phyloP scores from a whole-genome alignment of 495 filamentous ascomycete species.

The Tuber borchii region DNA sequence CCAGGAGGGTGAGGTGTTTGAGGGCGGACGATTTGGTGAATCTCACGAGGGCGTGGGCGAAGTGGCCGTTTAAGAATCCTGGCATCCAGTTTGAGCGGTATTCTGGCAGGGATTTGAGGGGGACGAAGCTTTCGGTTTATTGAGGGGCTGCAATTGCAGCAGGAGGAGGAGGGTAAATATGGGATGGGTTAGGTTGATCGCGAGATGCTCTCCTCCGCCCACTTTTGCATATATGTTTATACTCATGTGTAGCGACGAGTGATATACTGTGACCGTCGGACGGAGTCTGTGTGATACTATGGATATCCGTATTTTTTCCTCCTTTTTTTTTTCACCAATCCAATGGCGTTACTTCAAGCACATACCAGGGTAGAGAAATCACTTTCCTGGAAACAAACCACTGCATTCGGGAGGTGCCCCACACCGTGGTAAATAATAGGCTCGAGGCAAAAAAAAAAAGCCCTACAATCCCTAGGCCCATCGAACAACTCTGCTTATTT shows the following conservation, averaged over 20 bases:
- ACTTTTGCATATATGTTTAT: neutral
- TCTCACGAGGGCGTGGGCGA: conserved; percentile 50
- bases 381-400: too few relatives aligned
- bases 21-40: conserved; percentile 48
- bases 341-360: too few relatives aligned
- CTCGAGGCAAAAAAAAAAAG: too few relatives aligned
- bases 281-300: too few relatives aligned
- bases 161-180: neutral
- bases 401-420: too few relatives aligned
- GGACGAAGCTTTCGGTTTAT: neutral
- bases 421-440: too few relatives aligned
- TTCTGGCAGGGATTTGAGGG: neutral
- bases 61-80: conserved; percentile 51
- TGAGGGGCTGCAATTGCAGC: neutral
- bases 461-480: too few relatives aligned
- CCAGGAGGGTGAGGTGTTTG: conserved; percentile 46
- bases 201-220: neutral
- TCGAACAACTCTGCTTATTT: too few relatives aligned
- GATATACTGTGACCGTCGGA: neutral
- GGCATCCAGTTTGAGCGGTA: neutral
- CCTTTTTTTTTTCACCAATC: too few relatives aligned
- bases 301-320: too few relatives aligned
- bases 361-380: too few relatives aligned
- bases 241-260: neutral
- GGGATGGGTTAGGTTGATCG: neutral